These are phyloP conservation scores for Fusarium sp. DNA, from an alignment of 2,329 filamentous ascomycete species.

Conservation along the genomic window DNA sequence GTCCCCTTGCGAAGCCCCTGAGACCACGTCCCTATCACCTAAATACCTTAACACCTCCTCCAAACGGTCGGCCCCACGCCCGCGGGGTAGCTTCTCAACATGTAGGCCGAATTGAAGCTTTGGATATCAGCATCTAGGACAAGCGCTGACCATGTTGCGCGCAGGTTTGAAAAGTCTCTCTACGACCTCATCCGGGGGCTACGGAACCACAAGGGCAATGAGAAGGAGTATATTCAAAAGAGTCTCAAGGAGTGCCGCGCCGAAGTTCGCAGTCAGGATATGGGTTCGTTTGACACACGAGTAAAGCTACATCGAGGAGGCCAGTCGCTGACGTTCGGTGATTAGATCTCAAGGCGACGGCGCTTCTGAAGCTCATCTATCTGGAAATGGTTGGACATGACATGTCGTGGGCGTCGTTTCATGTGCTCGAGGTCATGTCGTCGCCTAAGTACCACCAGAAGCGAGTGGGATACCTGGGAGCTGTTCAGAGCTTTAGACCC, in stretches of 20 bases:
- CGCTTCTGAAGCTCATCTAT: conserved; percentile 94
- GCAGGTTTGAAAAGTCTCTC: conserved; percentile 98
- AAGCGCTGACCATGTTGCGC: conserved; percentile 36
- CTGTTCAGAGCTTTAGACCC: conserved; percentile 93
- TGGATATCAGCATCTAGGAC: neutral
- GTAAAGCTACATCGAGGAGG: neutral
- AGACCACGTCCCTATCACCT: conserved; percentile 28
- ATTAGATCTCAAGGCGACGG: conserved; percentile 92
- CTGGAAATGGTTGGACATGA: conserved; percentile 99
- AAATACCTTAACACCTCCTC: conserved; percentile 29
- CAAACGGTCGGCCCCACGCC: conserved; percentile 43
- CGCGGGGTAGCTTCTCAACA: conserved; percentile 47
- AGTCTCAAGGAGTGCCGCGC: conserved; percentile 94
- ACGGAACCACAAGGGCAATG: conserved; percentile 93
- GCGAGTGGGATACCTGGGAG: conserved; percentile 91
- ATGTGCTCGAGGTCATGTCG: conserved; percentile 99
- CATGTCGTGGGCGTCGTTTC: conserved; percentile 99
- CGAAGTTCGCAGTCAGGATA: conserved; percentile 92
- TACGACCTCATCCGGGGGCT: conserved; percentile 98
- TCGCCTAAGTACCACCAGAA: conserved; percentile 95
- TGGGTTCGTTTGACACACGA: conserved; percentile 68
- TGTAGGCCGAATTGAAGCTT: conserved; percentile 39
- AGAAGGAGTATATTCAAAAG: conserved; percentile 94
- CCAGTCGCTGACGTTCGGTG: conserved; percentile 22
- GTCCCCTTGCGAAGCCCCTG: conserved; percentile 32